Evolutionary conservation across 1,139 yeast species (phyloP).

Genomic region (Yamadazyma friedrichii): DNA sequence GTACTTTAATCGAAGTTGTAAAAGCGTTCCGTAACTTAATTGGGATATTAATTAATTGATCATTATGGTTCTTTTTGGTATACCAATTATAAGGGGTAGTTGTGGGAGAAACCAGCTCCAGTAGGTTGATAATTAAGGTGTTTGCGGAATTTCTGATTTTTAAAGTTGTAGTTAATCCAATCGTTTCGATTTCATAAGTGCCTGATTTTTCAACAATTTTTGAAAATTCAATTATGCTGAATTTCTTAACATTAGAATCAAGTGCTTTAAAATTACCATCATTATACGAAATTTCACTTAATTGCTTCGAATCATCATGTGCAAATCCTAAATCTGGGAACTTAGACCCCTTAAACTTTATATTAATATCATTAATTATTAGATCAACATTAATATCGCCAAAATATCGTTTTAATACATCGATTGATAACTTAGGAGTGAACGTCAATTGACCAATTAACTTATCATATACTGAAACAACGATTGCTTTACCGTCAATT

Average conservation of each 20-base stretch:
- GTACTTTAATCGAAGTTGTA: constrained; percentile 14
- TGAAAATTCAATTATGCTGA: constrained; percentile 20
- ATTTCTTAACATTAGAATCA: background rate
- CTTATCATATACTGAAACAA: constrained; percentile 12
- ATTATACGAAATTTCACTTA: background rate
- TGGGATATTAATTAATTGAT: constrained; percentile 9
- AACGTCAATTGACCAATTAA: constrained; percentile 12
- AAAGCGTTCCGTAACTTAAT: constrained; percentile 7
- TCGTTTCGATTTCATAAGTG: constrained; percentile 17
- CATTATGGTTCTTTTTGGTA: constrained; percentile 6
- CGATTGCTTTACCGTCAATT: constrained; percentile 7
- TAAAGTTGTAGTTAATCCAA: constrained; percentile 16
- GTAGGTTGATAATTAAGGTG: constrained; percentile 3
- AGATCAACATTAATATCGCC: constrained; percentile 2
- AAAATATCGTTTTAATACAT: constrained; percentile 2
- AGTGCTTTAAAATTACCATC: constrained; percentile 3
- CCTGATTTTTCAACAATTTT: constrained; percentile 28
- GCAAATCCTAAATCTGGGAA: background rate
- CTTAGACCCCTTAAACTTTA: constrained; percentile 5
- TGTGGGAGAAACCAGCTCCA: background rate
- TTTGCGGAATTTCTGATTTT: background rate
- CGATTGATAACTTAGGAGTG: constrained; percentile 6
- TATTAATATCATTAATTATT: constrained; percentile 2
- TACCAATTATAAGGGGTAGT: constrained; percentile 8
- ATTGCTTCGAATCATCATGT: constrained; percentile 1